phyloP scores from a whole-genome alignment of 768 basidiomycete species.

The Lactifluus rugatus region DNA sequence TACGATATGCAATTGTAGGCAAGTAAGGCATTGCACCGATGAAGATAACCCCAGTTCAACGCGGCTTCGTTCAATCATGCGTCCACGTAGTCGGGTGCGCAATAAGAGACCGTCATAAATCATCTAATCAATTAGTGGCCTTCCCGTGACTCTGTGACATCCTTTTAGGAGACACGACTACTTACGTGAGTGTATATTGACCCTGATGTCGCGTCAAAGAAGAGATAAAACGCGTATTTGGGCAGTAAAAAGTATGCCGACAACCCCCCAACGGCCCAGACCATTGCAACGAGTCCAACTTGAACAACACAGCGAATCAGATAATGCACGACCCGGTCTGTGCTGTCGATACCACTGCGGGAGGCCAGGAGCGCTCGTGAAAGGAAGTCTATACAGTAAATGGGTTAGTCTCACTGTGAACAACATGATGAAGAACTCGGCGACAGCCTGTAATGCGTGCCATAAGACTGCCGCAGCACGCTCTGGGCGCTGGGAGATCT shows the following conservation, averaged over 20 bases:
- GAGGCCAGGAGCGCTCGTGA: neutral
- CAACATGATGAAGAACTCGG: neutral
- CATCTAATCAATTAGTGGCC: neutral
- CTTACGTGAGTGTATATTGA: conserved; percentile 5
- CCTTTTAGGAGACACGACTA: neutral
- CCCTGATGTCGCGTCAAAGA: neutral
- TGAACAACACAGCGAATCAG: neutral
- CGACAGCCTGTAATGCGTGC: neutral
- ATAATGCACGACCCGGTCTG: neutral
- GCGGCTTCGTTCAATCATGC: neutral
- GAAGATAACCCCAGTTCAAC: neutral
- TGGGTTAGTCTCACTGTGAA: neutral
- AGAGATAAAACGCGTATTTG: neutral
- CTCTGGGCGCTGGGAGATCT: neutral
- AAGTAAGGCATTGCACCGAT: neutral
- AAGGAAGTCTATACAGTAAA: neutral
- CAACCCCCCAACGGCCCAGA: neutral
- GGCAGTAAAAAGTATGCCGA: neutral
- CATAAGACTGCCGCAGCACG: neutral
- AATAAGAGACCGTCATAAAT: neutral
- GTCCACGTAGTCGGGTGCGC: neutral
- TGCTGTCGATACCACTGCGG: neutral
- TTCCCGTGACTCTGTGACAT: neutral
- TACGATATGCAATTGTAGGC: neutral
- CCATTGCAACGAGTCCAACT: neutral